Evolutionary conservation across 2,329 filamentous ascomycete species (phyloP), one percentile per base, ranked within the genome.

Genomic region (Cladosporium oxysporum): DNA sequence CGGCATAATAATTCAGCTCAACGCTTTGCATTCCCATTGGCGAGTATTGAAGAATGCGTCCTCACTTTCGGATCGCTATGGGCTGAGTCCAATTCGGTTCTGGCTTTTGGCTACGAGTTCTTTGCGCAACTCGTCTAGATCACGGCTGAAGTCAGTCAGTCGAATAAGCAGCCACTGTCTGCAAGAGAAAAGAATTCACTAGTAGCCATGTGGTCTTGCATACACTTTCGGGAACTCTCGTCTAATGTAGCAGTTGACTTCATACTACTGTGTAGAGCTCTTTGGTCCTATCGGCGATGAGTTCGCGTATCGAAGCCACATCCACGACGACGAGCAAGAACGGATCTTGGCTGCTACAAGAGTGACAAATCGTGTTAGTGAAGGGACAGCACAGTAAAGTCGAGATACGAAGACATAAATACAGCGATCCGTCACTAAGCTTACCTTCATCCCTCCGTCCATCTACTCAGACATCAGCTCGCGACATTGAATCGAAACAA

Each of bases 281-380:
- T 21, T 55, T 35, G n/a, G 2, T 35, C 37, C 37, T 37, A 16
- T 58, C 29, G 53, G n/a, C 53, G 26, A 58, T 23, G 53, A 58
- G 31, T 8, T 58, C 10, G 53, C 53, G 53, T 37, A 58, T 6
- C n/a, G 53, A n/a, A 58, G 53, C 53, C 53, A 58, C 31, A 37
- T 35, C 18, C n/a, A 58, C 53, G 26, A 58, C 53, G 31, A 58
- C 8, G n/a, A 31, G 37, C 31, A 58, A 58, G 31, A 58, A 53
- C 35, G 29, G 18, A 35, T 58, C 53, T 58, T 58, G 53, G 53
- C 53, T 58, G 21, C 29, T 23, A 37, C 29, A 31, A 37, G 31
- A n/a, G 31, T 58, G 53, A 58, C 53, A 37, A 58, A 58, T 58
- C 23, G 53, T 23, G n/a, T 58, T 35, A 16, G n/a, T 58, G 53